A percentile compares a stretch with the other conserved stretches of the same genome.
These are phyloP conservation scores for Coemansia sp. DNA, from an alignment of 192 early-diverging fungal species.

Conservation along the genomic window DNA sequence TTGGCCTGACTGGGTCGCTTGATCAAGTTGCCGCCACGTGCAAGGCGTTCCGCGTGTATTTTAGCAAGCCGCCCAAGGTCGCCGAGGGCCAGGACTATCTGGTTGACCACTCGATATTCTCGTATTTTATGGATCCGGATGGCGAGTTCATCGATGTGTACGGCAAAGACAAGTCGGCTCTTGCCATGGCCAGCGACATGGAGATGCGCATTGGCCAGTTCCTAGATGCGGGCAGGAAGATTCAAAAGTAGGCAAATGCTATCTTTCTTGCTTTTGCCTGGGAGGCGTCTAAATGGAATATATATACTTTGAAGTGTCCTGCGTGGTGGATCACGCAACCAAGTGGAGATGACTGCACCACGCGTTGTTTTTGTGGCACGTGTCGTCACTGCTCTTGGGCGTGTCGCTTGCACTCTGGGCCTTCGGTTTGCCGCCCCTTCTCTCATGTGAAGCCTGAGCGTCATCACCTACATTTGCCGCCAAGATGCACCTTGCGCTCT, in stretches of 20 bases:
- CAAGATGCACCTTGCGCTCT: too few relatives aligned
- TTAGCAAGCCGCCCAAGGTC: constrained; percentile 79
- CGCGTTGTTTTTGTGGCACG: background rate
- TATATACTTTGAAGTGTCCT: background rate
- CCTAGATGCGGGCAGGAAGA: constrained; percentile 9
- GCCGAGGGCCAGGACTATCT: constrained; percentile 85
- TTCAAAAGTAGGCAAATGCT: constrained; percentile 5
- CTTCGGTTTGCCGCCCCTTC: background rate
- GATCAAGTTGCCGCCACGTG: constrained; percentile 78
- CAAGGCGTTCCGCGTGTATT: constrained; percentile 93
- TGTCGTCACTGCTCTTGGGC: background rate
- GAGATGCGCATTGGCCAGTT: constrained; percentile 26
- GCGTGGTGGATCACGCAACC: background rate
- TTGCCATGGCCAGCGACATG: constrained; percentile 38
- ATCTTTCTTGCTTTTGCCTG: background rate
- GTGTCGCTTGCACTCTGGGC: background rate
- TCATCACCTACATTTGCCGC: too few relatives aligned
- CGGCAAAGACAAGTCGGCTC: constrained; percentile 63
- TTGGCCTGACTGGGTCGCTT: constrained; percentile 87
- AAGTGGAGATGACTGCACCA: background rate
- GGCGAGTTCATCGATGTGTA: constrained; percentile 89
- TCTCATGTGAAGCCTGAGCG: too few relatives aligned
- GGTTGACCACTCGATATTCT: constrained; percentile 98
- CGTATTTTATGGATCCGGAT: constrained; percentile 91
- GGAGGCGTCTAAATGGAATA: background rate